Evolutionary conservation across 352 stramenopile species (phyloP).

Genomic region (Pythium monospermum): DNA sequence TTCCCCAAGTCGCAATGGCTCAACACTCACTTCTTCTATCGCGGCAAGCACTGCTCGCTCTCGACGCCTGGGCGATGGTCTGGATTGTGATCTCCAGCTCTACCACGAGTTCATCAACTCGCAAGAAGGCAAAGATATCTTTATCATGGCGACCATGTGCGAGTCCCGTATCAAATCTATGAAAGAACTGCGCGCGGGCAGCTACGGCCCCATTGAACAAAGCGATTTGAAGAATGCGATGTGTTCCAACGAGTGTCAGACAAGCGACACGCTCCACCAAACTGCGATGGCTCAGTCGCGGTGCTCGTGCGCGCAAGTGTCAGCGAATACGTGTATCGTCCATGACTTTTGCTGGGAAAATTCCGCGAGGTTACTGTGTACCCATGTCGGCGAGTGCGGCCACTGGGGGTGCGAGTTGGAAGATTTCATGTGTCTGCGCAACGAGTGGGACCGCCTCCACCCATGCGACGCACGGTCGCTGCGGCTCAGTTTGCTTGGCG

Average conservation of each 20-base stretch:
- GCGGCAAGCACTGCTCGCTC: too few species aligned
- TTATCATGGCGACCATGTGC: conserved; percentile 66
- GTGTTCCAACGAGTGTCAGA: conserved; percentile 82
- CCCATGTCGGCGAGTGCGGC: conserved; percentile 80
- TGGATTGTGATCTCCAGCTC: conserved; percentile 41
- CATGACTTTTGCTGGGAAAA: conserved; percentile 82
- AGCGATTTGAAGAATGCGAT: conserved; percentile 68
- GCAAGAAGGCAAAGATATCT: conserved; percentile 55
- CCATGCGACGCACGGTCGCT: conserved; percentile 29
- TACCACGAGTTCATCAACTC: conserved; percentile 55
- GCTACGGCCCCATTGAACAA: conserved; percentile 58
- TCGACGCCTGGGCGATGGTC: conserved; percentile 12
- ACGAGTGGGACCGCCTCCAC: conserved; percentile 82
- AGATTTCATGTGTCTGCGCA: conserved; percentile 90
- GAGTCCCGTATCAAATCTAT: conserved; percentile 74
- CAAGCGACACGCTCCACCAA: conserved; percentile 73
- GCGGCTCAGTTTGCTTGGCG: background rate
- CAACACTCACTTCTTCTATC: too few species aligned
- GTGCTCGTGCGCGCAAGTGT: conserved; percentile 82
- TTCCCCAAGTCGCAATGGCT: too few species aligned
- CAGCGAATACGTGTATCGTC: conserved; percentile 48
- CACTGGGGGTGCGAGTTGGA: conserved; percentile 82
- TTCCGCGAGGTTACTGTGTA: conserved; percentile 80
- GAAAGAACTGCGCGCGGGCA: conserved; percentile 49
- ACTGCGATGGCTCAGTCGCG: conserved; percentile 66